A percentile compares a stretch with the other conserved stretches of the same genome.
These are phyloP conservation scores for Nicotiana paniculata DNA, from an alignment of 257 asterid genomes.

Conservation along the genomic window DNA sequence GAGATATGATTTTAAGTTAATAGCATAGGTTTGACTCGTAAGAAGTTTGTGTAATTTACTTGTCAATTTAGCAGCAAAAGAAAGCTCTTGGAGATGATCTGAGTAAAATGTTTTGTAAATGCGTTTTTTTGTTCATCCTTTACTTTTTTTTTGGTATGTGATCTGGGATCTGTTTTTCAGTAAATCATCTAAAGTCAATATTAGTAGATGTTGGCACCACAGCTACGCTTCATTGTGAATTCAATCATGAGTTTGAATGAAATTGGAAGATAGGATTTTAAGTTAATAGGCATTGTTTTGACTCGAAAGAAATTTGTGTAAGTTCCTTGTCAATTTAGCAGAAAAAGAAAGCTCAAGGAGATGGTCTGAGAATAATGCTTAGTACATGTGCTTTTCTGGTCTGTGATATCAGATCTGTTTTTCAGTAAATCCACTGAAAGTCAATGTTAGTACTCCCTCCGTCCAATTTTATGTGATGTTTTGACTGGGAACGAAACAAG, in stretches of 20 bases:
- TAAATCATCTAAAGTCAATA: neutral
- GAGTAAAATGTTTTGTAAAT: neutral
- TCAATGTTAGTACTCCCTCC: neutral
- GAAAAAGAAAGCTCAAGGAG: neutral
- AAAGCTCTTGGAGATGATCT: neutral
- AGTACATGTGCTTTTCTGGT: neutral
- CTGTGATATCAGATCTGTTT: neutral
- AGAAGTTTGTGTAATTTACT: neutral
- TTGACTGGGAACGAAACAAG: too few relatives aligned
- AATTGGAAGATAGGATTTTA: neutral
- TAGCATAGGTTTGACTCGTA: neutral
- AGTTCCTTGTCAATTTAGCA: neutral
- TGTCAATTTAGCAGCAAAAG: neutral
- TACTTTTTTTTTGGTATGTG: neutral
- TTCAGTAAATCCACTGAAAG: neutral
- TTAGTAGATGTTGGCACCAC: neutral
- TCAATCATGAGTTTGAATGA: neutral
- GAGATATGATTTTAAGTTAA: neutral
- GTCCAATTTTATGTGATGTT: too few relatives aligned
- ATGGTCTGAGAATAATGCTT: neutral
- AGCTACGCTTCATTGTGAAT: neutral
- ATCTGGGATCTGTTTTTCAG: neutral
- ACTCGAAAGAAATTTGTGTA: neutral
- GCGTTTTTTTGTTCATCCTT: neutral
- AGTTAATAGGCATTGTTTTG: neutral